Percentiles rank a stretch among this genome's conserved stretches.
phyloP scores from a whole-genome alignment of 805 yeast species.

The Jamesozyma spencerorum region DNA sequence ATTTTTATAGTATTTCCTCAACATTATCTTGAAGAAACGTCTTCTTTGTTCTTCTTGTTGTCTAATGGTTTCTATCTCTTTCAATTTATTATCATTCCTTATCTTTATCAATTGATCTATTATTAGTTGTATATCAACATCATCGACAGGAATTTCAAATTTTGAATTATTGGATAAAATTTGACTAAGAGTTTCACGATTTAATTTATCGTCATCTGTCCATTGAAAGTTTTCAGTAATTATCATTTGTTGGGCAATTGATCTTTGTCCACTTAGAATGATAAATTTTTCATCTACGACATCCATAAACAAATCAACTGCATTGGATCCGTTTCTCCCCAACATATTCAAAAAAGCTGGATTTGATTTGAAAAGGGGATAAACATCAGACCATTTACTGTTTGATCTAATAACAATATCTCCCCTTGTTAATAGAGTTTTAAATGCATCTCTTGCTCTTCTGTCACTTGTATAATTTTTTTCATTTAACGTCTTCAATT shows the following conservation, averaged over 20 bases:
- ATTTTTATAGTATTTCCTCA: conserved; percentile 6
- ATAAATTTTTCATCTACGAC: conserved; percentile 53
- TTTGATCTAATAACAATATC: conserved; percentile 35
- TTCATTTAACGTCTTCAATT: conserved; percentile 24
- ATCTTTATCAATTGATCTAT: conserved; percentile 23
- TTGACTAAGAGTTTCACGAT: conserved; percentile 8
- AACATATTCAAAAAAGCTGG: conserved; percentile 49
- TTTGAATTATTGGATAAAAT: conserved; percentile 16
- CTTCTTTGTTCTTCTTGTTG: conserved; percentile 17
- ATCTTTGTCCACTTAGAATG: conserved; percentile 47
- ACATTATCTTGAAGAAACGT: conserved; percentile 19
- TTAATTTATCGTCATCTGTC: conserved; percentile 13
- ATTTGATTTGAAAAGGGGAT: conserved; percentile 43
- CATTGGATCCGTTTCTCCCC: conserved; percentile 71
- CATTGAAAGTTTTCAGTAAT: conserved; percentile 29
- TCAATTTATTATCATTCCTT: conserved; percentile 16
- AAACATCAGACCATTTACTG: conserved; percentile 51
- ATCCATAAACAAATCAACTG: conserved; percentile 72
- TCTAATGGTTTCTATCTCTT: conserved; percentile 14
- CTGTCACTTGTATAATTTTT: conserved; percentile 50
- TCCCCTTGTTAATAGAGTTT: conserved; percentile 31
- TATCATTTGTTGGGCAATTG: conserved; percentile 45
- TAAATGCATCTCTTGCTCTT: conserved; percentile 54
- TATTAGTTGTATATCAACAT: conserved; percentile 6
- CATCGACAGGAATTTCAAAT: conserved; percentile 20